Evolutionary conservation across 2,329 filamentous ascomycete genomes (phyloP).

Genomic region (Fusarium sp.): DNA sequence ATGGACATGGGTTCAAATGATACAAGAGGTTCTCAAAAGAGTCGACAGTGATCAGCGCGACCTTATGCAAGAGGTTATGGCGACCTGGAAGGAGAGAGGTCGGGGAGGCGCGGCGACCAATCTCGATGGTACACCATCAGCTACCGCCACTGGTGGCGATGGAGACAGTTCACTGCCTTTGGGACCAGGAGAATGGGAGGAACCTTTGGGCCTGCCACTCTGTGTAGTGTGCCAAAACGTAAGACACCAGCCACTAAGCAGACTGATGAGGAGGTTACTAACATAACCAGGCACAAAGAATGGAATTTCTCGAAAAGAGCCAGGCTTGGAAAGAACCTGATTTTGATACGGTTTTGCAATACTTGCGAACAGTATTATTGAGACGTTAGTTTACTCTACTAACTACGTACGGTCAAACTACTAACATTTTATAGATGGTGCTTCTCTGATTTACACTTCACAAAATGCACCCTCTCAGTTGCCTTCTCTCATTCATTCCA

Average conservation of each 20-base stretch:
- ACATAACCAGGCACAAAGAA: conserved; percentile 77
- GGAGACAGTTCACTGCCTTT: conserved; percentile 78
- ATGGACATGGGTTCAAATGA: conserved; percentile 86
- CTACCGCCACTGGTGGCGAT: conserved; percentile 65
- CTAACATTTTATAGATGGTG: conserved; percentile 69
- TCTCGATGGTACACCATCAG: conserved; percentile 69
- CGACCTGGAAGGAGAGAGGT: conserved; percentile 80
- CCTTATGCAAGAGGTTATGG: conserved; percentile 88
- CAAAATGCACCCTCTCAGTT: conserved; percentile 81
- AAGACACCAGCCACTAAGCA: conserved; percentile 47
- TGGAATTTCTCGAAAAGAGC: conserved; percentile 89
- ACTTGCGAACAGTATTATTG: conserved; percentile 86
- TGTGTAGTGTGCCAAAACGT: conserved; percentile 98
- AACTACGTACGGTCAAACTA: too few species aligned
- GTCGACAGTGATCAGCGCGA: conserved; percentile 81
- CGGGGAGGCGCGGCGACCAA: conserved; percentile 71
- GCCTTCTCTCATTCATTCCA: conserved; percentile 84
- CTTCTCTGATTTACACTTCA: conserved; percentile 86
- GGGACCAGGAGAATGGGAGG: conserved; percentile 93
- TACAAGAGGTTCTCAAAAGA: conserved; percentile 80
- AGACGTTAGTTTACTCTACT: conserved; percentile 67
- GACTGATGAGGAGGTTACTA: conserved; percentile 31
- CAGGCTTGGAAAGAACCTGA: conserved; percentile 95
- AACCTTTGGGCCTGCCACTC: conserved; percentile 84
- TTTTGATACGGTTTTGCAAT: conserved; percentile 95